Percentiles rank a stretch among this genome's conserved stretches.
These are phyloP conservation scores for Millerozyma miso DNA, from an alignment of 805 yeast genomes.

Conservation along the genomic window DNA sequence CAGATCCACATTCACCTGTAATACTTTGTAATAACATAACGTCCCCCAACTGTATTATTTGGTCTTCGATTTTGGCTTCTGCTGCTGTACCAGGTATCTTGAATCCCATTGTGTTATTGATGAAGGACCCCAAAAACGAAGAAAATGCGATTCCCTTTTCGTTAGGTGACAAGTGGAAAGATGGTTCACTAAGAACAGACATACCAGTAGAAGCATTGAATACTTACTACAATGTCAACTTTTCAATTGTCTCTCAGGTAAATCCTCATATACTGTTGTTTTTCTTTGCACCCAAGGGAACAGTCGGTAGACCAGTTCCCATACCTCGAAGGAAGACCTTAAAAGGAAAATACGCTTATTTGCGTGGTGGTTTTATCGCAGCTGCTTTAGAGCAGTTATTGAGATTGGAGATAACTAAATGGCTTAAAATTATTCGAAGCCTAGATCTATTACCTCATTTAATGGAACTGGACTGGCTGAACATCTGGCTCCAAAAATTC, in stretches of 20 bases:
- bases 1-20: slow-evolving; percentile 78
- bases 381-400: slow-evolving; percentile 68
- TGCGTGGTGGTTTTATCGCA: slow-evolving; percentile 74
- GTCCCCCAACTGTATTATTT: slow-evolving; percentile 75
- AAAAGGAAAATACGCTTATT: slow-evolving; percentile 31
- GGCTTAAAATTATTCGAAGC: slow-evolving; percentile 63
- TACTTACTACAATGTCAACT: slow-evolving; percentile 71
- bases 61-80: slow-evolving; percentile 74
- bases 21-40: slow-evolving; percentile 73
- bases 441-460: slow-evolving; percentile 65
- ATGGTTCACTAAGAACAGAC: slow-evolving; percentile 76
- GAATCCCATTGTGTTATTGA: slow-evolving; percentile 77
- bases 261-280: slow-evolving; percentile 78
- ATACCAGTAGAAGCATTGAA: slow-evolving; percentile 72
- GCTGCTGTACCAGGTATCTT: slow-evolving; percentile 82
- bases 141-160: slow-evolving; percentile 57
- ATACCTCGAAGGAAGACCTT: slow-evolving; percentile 40
- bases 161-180: slow-evolving; percentile 73
- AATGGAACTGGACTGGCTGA: slow-evolving; percentile 77
- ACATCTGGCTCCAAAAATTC: slow-evolving; percentile 68
- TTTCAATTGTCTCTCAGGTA: slow-evolving; percentile 74
- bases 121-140: slow-evolving; percentile 41
- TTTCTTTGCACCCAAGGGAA: slow-evolving; percentile 74
- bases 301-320: slow-evolving; percentile 75
- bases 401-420: slow-evolving; percentile 70